Conservation (phyloP, 2,329 filamentous ascomycete species). For the Aspergillus sp. region DNA sequence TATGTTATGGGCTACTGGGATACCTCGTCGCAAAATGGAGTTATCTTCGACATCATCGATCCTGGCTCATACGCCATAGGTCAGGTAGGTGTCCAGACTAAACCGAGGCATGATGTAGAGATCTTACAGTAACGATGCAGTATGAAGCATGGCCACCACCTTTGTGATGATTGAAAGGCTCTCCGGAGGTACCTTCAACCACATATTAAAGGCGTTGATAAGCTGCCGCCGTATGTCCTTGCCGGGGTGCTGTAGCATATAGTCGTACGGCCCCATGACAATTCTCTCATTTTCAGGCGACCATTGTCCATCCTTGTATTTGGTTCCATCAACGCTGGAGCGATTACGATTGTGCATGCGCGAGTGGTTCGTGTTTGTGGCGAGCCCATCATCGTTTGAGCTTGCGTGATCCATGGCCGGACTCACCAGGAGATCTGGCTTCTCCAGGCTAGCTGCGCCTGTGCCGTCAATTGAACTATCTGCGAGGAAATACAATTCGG, state of each 20-base stretch:
- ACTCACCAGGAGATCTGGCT: constrained; percentile 55
- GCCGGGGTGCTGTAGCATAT: constrained; percentile 47
- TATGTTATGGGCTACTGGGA: constrained; percentile 52
- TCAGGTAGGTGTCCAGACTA: not conserved
- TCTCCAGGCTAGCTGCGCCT: constrained; percentile 14
- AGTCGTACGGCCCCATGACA: constrained; percentile 49
- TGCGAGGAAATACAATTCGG: constrained; percentile 8
- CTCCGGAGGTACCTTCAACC: constrained; percentile 45
- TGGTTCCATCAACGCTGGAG: constrained; percentile 43
- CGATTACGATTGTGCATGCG: constrained; percentile 37
- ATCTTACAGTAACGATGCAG: constrained; percentile 47
- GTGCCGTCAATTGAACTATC: not conserved
- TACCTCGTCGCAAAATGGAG: constrained; percentile 51
- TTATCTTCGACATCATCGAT: constrained; percentile 55
- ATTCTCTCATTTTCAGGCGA: constrained; percentile 46
- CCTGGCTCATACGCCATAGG: constrained; percentile 20
- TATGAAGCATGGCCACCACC: constrained; percentile 50
- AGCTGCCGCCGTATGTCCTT: constrained; percentile 49
- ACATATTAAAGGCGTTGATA: constrained; percentile 49
- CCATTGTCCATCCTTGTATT: constrained; percentile 42
- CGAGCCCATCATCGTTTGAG: constrained; percentile 51
- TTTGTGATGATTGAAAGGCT: constrained; percentile 47
- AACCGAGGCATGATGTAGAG: not conserved
- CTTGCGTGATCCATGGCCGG: constrained; percentile 54
- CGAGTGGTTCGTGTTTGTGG: constrained; percentile 26